These are phyloP conservation scores for Globisporangium barbulae DNA, from an alignment of 352 stramenopile species.

Conservation along the genomic window DNA sequence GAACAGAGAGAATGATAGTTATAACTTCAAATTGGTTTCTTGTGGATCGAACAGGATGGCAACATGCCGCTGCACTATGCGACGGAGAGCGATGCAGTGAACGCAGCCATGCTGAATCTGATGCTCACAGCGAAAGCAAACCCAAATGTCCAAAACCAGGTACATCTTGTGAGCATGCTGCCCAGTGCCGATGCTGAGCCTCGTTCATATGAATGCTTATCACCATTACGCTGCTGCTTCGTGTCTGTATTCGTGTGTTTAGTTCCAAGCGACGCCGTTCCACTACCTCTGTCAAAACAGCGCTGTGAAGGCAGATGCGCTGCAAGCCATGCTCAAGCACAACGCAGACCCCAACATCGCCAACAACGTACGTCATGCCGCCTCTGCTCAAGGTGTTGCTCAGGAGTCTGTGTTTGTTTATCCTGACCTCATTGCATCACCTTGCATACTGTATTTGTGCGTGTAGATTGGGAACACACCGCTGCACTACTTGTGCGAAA, in stretches of 20 bases:
- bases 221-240: not conserved
- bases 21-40: not conserved
- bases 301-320: slow-evolving; percentile 33
- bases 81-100: slow-evolving; percentile 43
- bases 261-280: slow-evolving; percentile 74
- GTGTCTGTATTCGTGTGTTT: not conserved
- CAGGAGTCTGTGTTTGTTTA: not conserved
- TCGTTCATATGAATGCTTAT: not conserved
- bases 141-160: slow-evolving; percentile 66
- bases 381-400: not conserved
- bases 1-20: not conserved
- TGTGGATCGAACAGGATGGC: slow-evolving; percentile 35
- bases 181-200: not conserved
- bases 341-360: slow-evolving; percentile 66
- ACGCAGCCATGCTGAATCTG: slow-evolving; percentile 31
- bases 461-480: slow-evolving; percentile 70
- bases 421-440: not conserved
- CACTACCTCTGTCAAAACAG: slow-evolving; percentile 77
- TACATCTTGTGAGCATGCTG: slow-evolving; percentile 14
- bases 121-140: slow-evolving; percentile 43
- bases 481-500: slow-evolving; percentile 74
- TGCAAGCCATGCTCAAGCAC: slow-evolving; percentile 47
- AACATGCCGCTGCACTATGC: slow-evolving; percentile 68
- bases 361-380: slow-evolving; percentile 53
- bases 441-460: not conserved